Conservation (phyloP, 2,329 filamentous ascomycete genomes). For the Fusarium globosum region DNA sequence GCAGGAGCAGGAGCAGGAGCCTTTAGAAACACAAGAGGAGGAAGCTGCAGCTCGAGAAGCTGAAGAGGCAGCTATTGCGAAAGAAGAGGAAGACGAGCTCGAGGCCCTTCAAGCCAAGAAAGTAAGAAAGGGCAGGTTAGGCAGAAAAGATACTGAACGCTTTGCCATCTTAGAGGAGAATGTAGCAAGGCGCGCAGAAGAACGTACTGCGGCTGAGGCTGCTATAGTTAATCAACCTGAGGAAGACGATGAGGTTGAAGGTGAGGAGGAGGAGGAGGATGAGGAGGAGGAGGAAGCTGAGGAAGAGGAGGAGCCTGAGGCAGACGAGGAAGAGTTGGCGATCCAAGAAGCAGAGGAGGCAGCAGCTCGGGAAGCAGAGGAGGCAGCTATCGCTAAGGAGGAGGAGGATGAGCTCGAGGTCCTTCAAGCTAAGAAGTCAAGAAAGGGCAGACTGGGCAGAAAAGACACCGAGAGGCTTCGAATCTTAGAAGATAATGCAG, state of each 20-base stretch:
- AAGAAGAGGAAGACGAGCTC: constrained; percentile 55
- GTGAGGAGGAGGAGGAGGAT: background rate
- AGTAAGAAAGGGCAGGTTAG: constrained; percentile 50
- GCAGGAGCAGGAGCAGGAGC: constrained; percentile 7
- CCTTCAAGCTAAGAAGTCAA: constrained; percentile 38
- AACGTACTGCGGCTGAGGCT: constrained; percentile 39
- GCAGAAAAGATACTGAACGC: constrained; percentile 40
- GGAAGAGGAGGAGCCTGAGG: background rate
- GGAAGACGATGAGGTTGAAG: background rate
- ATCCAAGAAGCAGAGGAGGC: constrained; percentile 34
- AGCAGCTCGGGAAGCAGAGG: constrained; percentile 30
- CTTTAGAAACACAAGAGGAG: background rate
- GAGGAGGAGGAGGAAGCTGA: fast-evolving
- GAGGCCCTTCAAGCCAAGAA: constrained; percentile 51
- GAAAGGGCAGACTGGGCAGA: constrained; percentile 39
- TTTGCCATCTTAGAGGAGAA: constrained; percentile 21
- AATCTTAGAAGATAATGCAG: constrained; percentile 34
- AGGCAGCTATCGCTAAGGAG: constrained; percentile 30
- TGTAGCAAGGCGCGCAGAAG: constrained; percentile 30
- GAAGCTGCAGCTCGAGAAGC: constrained; percentile 12
- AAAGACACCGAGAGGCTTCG: constrained; percentile 41
- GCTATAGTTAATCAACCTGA: constrained; percentile 37
- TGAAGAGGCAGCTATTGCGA: constrained; percentile 44
- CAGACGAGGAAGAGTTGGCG: background rate
- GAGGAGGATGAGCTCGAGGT: constrained; percentile 26